Evolutionary conservation across 768 basidiomycete genomes (phyloP).

Genomic region (Suillus discolor): DNA sequence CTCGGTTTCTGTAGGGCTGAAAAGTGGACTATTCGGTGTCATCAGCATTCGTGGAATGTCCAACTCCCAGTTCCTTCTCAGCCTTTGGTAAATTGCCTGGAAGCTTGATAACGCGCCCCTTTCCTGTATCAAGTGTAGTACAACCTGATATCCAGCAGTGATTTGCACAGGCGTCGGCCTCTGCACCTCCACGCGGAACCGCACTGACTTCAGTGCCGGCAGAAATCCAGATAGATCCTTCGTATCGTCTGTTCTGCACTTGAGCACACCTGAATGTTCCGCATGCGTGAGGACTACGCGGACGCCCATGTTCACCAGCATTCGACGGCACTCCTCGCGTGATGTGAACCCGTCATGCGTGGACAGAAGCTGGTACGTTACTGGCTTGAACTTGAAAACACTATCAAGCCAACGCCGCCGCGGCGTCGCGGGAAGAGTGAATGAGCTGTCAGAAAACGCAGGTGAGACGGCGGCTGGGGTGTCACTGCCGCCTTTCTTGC

Average conservation of each 20-base stretch:
- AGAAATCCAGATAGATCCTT: slow-evolving; percentile 56
- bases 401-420: slow-evolving; percentile 82
- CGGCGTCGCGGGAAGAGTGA: slow-evolving; percentile 46
- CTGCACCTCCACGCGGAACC: slow-evolving; percentile 83
- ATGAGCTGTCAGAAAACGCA: slow-evolving; percentile 49
- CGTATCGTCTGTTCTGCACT: slow-evolving; percentile 74
- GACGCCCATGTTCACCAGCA: slow-evolving; percentile 74
- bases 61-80: slow-evolving; percentile 73
- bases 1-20: slow-evolving; percentile 32
- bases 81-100: slow-evolving; percentile 66
- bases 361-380: slow-evolving; percentile 59
- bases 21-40: slow-evolving; percentile 21
- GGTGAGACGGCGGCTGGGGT: slow-evolving; percentile 31
- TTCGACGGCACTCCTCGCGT: slow-evolving; percentile 68
- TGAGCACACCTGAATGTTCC: slow-evolving; percentile 67
- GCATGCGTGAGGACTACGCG: slow-evolving; percentile 65
- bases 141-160: slow-evolving; percentile 53
- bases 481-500: slow-evolving; percentile 24
- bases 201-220: slow-evolving; percentile 64
- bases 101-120: slow-evolving; percentile 86
- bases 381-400: slow-evolving; percentile 84
- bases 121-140: slow-evolving; percentile 77
- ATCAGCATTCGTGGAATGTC: slow-evolving; percentile 37
- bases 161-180: slow-evolving; percentile 41
- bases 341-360: slow-evolving; percentile 62